Percentiles rank a stretch among this genome's conserved stretches.
Conservation (phyloP, 2,329 filamentous ascomycete species). For the Pochonia chlamydosporia region DNA sequence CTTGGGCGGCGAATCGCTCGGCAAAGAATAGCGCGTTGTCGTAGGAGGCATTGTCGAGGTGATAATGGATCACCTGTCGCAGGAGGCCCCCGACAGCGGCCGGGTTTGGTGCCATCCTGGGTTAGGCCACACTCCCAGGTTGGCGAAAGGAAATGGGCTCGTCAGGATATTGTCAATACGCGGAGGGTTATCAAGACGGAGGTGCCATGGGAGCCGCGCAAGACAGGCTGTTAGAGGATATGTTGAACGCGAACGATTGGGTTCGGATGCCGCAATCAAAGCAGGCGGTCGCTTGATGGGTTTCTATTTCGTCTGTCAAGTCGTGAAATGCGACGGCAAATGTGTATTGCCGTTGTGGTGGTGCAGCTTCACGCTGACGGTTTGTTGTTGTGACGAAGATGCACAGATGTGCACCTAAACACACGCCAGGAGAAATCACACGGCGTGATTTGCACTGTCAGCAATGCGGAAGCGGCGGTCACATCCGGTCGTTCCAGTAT, state of each 20-base stretch:
- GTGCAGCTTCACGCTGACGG: not conserved
- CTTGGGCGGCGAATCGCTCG: conserved; percentile 77
- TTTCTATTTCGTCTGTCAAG: not conserved
- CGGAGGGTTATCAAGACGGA: conserved; percentile 2
- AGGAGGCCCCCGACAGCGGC: conserved; percentile 46
- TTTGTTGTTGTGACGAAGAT: not conserved
- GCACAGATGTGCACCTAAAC: not conserved
- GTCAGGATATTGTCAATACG: not conserved
- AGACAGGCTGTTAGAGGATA: not conserved
- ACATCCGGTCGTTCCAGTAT: not conserved
- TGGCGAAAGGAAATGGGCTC: not conserved
- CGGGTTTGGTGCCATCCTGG: conserved; percentile 47
- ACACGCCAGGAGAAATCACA: not conserved
- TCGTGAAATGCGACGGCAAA: not conserved
- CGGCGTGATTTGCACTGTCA: not conserved
- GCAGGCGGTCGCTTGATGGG: too few relatives aligned
- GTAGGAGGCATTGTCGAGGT: conserved; percentile 82
- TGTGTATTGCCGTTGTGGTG: not conserved
- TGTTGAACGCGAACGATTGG: not conserved
- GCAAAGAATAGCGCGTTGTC: conserved; percentile 93
- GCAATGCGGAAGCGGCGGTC: not conserved
- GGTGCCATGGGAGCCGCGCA: conserved; percentile 4
- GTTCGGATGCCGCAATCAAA: not conserved
- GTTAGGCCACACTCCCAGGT: conserved; percentile 8
- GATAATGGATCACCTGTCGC: conserved; percentile 57